Evolutionary conservation across 129 eudicot species (phyloP), one percentile per base, ranked within the genome.

Genomic region (Flaveria brownii): DNA sequence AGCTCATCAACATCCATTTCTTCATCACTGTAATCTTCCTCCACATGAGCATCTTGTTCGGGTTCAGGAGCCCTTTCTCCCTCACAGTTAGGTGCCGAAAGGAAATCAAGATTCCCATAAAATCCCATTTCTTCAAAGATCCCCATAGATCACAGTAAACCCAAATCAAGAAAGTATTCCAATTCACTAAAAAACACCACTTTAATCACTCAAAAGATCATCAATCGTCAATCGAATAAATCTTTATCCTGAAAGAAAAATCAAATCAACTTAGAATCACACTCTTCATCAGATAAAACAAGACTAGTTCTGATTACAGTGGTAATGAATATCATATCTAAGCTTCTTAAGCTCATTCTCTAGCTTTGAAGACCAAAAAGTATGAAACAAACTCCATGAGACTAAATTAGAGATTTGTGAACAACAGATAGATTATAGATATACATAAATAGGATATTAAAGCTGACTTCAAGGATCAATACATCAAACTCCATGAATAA

Each of bases 1-100:
- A 90, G 83, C 85, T 90, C 96, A 73, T 90, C 93, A 73, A 86
- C 93, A 72, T 90, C 93, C 88, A 90, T 80, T 75, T 90, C 96
- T 49, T 90, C 96, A 30, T 90, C 96, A 74, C 89, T 85, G 13
- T 86, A 88, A 61, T 90, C 95, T 69, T 86, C 94, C 68, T 89
- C 96, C 64, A 71, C 88, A 0, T 75, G 70, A 33, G 80, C 85
- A 39, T 81, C 92, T 23, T 86, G 84, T 54, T 85, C 92, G 25
- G 74, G 20, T 63, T 84, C 89, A 6, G 82, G 87, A 22, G 59
- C 68, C 11, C 67, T 8, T 15, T 84, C 88, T 51, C 86, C 75
- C 52, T 84, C 91, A 33, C 86, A 87, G 42, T 69, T 76, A 22
- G 87, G 69, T 36, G 74, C 83, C 52, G 95, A 70, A 7, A 88